Evolutionary conservation across 495 filamentous ascomycete genomes (phyloP), one percentile per base, ranked within the genome.

Genomic region (Neurospora sp.): DNA sequence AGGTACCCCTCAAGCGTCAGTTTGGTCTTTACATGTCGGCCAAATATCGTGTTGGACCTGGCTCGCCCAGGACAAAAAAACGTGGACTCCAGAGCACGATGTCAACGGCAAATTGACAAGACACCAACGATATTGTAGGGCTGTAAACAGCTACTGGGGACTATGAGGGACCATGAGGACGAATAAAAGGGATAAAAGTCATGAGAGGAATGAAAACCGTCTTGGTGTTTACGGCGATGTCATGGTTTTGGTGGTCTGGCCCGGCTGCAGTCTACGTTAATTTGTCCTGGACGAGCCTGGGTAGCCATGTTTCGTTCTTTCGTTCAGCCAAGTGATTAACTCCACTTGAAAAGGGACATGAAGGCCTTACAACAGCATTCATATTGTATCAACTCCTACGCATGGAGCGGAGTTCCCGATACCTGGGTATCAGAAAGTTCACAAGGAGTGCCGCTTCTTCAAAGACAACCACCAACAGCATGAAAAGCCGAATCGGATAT

Each of bases 231-330:
- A 31, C 27, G 27, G 27, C 27, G 27, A 31, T 31, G 27, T 31
- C 27, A 31, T 31, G 27, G 27, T 31, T 31, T 31, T 31, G 27
- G 27, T 31, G 27, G 27, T 31, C 27, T 31, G 27, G 27, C 27
- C 27, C 27, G 27, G 27, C 27, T 31, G 27, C 2, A 31, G 27
- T 31, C 27, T 31, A 31, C 27, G 27, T 31, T 31, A 31, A 31
- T 31, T 31, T 31, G 27, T 31, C 27, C 27, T 31, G 27, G 27
- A 3, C 27, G 27, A 31, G 27, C 27, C 27, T 40, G 5, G 40
- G 40, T 45, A 14, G 20, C 48, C 20, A 27, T 41, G 74, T 75
- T 75, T 76, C 75, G 73, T 75, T 73, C 69, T 69, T 31, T 14
- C 42, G 59, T 70, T 40, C 72, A 40, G 68, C 41, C 42, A 38